These are phyloP conservation scores for Afroboletus lepidellus DNA, from an alignment of 1,284 basidiomycete species.

Conservation along the genomic window DNA sequence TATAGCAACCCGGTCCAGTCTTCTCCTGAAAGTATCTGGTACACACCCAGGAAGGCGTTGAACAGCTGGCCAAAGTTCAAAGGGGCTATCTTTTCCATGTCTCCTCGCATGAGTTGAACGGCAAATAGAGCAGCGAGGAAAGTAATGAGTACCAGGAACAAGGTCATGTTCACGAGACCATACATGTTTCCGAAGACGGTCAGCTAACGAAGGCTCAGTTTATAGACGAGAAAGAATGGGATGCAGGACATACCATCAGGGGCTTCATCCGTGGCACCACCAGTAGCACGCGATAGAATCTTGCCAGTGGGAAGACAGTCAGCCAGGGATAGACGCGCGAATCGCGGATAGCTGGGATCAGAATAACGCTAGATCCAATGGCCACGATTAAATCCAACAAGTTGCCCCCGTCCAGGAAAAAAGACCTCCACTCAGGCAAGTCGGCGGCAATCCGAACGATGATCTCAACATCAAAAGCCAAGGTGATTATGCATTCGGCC, in stretches of 20 bases:
- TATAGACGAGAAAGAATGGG: not conserved
- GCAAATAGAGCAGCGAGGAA: constrained; percentile 83
- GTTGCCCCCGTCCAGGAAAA: constrained; percentile 73
- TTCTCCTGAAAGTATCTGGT: constrained; percentile 92
- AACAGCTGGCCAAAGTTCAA: constrained; percentile 90
- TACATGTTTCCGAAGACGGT: constrained; percentile 92
- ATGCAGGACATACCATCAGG: constrained; percentile 54
- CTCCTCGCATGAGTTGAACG: constrained; percentile 78
- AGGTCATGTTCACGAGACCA: constrained; percentile 90
- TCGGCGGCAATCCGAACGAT: constrained; percentile 70
- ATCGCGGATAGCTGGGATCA: constrained; percentile 76
- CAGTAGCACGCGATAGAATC: constrained; percentile 94
- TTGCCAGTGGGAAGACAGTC: constrained; percentile 82
- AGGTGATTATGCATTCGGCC: constrained; percentile 78
- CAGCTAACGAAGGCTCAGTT: constrained; percentile 45
- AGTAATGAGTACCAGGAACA: constrained; percentile 91
- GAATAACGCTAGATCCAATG: constrained; percentile 76
- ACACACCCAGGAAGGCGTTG: constrained; percentile 88
- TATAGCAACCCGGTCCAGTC: constrained; percentile 93
- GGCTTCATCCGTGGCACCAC: constrained; percentile 85
- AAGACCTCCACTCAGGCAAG: constrained; percentile 81
- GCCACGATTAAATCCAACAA: constrained; percentile 84
- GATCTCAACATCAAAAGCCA: constrained; percentile 90
- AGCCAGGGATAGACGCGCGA: constrained; percentile 85
- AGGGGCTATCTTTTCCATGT: constrained; percentile 53